Base-by-base conservation (phyloP, 768 basidiomycete species). In the Amyloporia xantha region DNA sequence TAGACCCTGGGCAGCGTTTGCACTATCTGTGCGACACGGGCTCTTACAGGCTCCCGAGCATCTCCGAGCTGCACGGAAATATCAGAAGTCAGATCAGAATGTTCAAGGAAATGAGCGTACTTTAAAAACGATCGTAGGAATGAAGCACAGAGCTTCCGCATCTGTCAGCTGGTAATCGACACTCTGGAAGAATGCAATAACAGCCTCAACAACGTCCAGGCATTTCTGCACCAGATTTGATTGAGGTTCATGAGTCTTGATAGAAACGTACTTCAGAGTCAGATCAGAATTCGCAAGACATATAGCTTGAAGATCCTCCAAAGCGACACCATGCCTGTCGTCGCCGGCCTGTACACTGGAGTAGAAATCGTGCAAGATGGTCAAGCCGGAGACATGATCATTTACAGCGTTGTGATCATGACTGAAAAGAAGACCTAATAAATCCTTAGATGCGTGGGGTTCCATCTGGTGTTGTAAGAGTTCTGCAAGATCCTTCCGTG, bases 341-440 rank as follows among this genome's bases (percentile, higher is more conserved):
- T 81, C 78, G 17, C 76, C 78, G 19, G 71, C 70, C 23, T 77
- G 71, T 15, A 79, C 76, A 42, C 69, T 70, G 43, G 77, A 64
- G 66, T 82, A 93, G 61, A 91, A 85, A 1, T 94, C 90, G 46
- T 81, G 76, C 19, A 98, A 73, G 42, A 70, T 74, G 5, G 77
- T 71, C 45, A 98, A 66, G 5, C 88, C 95, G n/a, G 73, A 71
- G 46, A 95, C 76, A 59, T 88, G 84, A 63, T 98, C 96, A 58
- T 91, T 94, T 54, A 97, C 85, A 5, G 93, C 91, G 55, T 86
- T 90, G 64, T 97, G 96, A 58, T 96, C 96, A 52, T 87, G 89
- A 60, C 95, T 97, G 71, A 97, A 99, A 24, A 99, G 72, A 24
- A 79, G 79, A 4, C 78, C 66, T 11, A 87, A 65, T 2, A 98